Evolutionary conservation across 2,329 filamentous ascomycete genomes (phyloP), one percentile per base, ranked within the genome.

Genomic region (Monilinia polystroma): DNA sequence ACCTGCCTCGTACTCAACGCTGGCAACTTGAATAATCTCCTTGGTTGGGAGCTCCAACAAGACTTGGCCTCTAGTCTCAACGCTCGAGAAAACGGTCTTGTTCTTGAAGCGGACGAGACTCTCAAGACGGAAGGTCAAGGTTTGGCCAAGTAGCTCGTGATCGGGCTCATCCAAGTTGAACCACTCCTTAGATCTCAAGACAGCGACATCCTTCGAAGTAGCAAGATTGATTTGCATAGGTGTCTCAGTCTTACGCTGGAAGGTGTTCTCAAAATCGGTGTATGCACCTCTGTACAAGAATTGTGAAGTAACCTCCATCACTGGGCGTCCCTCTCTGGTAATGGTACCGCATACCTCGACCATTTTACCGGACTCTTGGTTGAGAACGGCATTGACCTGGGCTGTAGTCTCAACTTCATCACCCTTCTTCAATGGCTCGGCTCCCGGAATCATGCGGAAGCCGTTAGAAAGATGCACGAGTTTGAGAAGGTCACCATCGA

Each of bases 321-420:
- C 92, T 7, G 93, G 84, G 78, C 91, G 80, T 35, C 90, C 90
- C 64, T 93, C 87, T 54, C 95, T 90, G 64, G 86, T 90, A 75
- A 99, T 97, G 7, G 95, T 99, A 70, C 95, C 95, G 75, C 93
- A 97, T n/a, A 99, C 94, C 80, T 99, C 96, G 23, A 99, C 96
- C 93, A 99, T 97, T 84, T 99, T 99, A 58, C 95, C 95, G 68
- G 95, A 93, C 18, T 97, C 93, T 79, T 99, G 93, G 81, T 98
- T 99, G 82, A 99, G 90, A 75, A 99, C 93, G 20, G 95, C 93
- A 74, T 99, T 98, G 81, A 99, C 91, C 78, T 96, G 93, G 54
- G 95, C 95, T 66, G 92, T 96, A 3, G 95, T 98, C 70, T 92
- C 89, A 26, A 99, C 86, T 70, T 93, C 87, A 77, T 99, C 95